Evolutionary conservation across 306 rosid genomes (phyloP).

Genomic region (Abrus pulchellus): DNA sequence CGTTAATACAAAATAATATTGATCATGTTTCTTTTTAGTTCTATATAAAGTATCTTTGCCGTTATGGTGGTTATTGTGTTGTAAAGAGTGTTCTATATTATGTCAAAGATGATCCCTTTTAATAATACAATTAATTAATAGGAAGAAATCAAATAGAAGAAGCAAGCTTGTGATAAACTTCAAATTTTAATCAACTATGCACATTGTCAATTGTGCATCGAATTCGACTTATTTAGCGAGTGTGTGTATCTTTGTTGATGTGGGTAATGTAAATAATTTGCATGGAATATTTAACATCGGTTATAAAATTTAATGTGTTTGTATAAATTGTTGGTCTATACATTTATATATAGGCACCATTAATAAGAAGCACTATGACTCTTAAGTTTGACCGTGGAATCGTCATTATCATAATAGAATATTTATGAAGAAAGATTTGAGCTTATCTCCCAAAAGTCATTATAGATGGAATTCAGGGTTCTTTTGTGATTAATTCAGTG

Average conservation of each 20-base stretch:
- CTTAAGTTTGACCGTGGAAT: conserved; percentile 48
- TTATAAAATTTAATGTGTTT: neutral
- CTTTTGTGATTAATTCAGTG: neutral
- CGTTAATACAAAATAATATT: neutral
- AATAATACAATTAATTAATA: conserved; percentile 23
- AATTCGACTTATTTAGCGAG: conserved; percentile 5
- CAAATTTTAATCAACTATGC: conserved; percentile 25
- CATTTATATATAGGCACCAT: neutral
- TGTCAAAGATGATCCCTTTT: conserved; percentile 9
- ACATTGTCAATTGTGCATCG: conserved; percentile 32
- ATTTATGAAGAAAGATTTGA: conserved; percentile 43
- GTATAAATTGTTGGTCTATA: conserved; percentile 30
- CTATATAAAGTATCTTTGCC: conserved; percentile 35
- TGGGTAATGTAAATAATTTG: conserved; percentile 6
- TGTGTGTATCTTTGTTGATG: conserved; percentile 41
- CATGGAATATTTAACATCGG: conserved; percentile 6
- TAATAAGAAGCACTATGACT: conserved; percentile 30
- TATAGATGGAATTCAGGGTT: neutral
- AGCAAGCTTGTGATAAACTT: conserved; percentile 3
- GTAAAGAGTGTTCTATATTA: neutral
- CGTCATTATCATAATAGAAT: neutral
- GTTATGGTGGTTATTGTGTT: conserved; percentile 59
- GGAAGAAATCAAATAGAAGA: conserved; percentile 29
- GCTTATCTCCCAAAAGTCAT: conserved; percentile 31
- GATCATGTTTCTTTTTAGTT: neutral